Evolutionary conservation across 176 grass and related monocot species (phyloP).

Genomic region (Bothriochloa decipiens): DNA sequence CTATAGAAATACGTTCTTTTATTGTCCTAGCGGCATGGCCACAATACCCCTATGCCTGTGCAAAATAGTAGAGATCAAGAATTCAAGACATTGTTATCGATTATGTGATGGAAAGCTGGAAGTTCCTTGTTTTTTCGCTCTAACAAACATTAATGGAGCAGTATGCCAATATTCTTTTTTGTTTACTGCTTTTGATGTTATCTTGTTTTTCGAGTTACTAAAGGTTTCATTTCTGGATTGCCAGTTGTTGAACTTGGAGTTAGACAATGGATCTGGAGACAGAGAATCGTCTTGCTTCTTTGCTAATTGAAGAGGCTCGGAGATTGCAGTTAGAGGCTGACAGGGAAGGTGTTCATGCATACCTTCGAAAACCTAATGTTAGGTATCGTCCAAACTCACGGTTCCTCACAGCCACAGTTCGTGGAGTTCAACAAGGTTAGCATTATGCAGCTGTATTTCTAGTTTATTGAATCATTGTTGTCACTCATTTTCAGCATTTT

Average conservation of each 20-base stretch:
- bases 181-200: background rate
- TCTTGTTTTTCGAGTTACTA: background rate
- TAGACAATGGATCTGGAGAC: slow-evolving; percentile 83
- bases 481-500: background rate
- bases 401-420: slow-evolving; percentile 91
- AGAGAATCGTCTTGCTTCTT: slow-evolving; percentile 75
- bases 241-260: slow-evolving; percentile 11
- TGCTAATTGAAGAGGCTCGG: slow-evolving; percentile 80
- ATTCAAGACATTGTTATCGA: background rate
- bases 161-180: background rate
- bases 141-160: background rate
- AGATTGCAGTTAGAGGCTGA: slow-evolving; percentile 77
- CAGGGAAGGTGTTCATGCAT: slow-evolving; percentile 79
- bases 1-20: background rate
- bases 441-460: background rate
- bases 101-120: background rate
- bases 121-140: background rate
- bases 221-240: background rate
- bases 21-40: background rate
- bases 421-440: slow-evolving; percentile 93
- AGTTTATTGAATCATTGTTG: background rate
- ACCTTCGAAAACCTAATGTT: slow-evolving; percentile 68
- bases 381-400: slow-evolving; percentile 81
- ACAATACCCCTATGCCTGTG: background rate
- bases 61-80: background rate